Evolutionary conservation across 768 basidiomycete genomes (phyloP), one percentile per base, ranked within the genome.

Genomic region (Tulasnella sp.): DNA sequence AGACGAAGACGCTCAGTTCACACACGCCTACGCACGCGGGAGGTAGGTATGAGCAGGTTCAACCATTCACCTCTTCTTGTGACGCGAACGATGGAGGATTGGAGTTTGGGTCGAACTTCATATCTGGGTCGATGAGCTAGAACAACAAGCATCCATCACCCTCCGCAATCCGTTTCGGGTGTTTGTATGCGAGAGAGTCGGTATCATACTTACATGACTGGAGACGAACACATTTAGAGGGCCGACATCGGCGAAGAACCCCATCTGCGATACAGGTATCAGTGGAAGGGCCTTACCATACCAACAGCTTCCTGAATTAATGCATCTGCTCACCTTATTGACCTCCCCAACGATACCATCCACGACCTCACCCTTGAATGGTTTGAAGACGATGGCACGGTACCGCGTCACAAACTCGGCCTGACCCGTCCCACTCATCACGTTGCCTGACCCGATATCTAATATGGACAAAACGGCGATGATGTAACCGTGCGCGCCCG

Each of bases 301-400:
- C 30, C 9, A 10, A 59, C 3, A 19, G 27, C 31, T 19, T 41
- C 27, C 43, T 2, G 9, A 17, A 29, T 5, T 5, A 38, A 38
- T 38, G 5, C 15, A 38, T 38, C 34, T 4, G 58, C 83, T 66
- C 65, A 92, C 94, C 80, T 96, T 96, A 70, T 84, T 93, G 34
- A 99, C 96, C 62, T 89, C 92, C 66, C 85, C 86, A 17, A 99
- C 94, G 2, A 92, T 84, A 0, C 92, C 94, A 69, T 99, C 96
- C 17, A 99, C 88, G 3, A 97, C 94, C 69, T 99, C 94, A 9
- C 92, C 93, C 71, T 97, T 96, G 79, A 98, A 98, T n/a, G 96
- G 96, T 72, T 97, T 93, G 80, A 96, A 97, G 19, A 99, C 94
- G 64, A 99, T 92, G 4, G 96, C 96, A 25, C 87, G 83, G 72